phyloP scores from a whole-genome alignment of 345 rosid species.

The Citrus cavaleriei region DNA sequence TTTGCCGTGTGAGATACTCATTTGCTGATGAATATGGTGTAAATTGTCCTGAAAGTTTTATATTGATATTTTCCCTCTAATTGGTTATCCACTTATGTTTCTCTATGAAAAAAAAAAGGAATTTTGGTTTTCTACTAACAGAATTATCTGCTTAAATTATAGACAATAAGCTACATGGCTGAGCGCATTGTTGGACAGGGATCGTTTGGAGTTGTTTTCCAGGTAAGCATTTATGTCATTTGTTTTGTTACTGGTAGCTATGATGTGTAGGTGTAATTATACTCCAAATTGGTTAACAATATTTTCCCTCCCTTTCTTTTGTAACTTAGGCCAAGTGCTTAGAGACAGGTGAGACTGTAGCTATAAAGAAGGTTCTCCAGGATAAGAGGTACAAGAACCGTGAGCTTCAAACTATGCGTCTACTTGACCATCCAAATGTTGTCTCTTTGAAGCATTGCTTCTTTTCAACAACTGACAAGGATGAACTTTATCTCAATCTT shows the following conservation, averaged over 20 bases:
- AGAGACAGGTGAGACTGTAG: slow-evolving; percentile 96
- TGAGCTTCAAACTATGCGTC: slow-evolving; percentile 97
- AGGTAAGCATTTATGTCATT: slow-evolving; percentile 42
- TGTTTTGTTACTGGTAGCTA: neutral
- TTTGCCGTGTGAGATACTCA: neutral
- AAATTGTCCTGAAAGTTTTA: neutral
- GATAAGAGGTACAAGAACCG: slow-evolving; percentile 98
- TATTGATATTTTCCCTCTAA: neutral
- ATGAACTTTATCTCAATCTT: slow-evolving; percentile 92
- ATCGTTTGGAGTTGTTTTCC: slow-evolving; percentile 96
- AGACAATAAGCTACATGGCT: slow-evolving; percentile 99
- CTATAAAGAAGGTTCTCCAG: slow-evolving; percentile 96
- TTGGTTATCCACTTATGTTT: neutral
- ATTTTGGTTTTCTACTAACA: neutral
- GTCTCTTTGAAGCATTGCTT: slow-evolving; percentile 92
- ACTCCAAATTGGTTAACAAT: neutral
- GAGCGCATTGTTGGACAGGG: slow-evolving; percentile 98
- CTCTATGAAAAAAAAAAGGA: too few species aligned
- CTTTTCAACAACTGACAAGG: slow-evolving; percentile 94
- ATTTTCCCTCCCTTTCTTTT: neutral
- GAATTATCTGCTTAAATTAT: slow-evolving; percentile 13
- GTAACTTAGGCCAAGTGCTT: slow-evolving; percentile 77
- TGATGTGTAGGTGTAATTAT: neutral
- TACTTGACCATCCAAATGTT: slow-evolving; percentile 92
- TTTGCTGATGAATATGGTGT: neutral